phyloP scores from a whole-genome alignment of 805 yeast genomes.

The Kuraishia borneana region DNA sequence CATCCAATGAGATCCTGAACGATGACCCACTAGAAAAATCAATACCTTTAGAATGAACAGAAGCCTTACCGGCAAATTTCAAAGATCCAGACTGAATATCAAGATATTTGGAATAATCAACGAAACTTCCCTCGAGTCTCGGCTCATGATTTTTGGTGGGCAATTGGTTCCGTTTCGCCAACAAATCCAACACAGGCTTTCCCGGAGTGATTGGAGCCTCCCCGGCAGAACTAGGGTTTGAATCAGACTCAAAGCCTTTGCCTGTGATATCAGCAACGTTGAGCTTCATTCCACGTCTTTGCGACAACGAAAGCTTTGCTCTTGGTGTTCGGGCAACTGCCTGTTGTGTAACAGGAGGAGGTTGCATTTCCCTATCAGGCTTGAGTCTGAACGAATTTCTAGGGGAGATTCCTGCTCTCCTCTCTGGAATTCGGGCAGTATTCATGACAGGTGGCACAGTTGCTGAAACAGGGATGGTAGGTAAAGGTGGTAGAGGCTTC shows the following conservation, averaged over 20 bases:
- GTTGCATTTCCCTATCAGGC: constrained; percentile 1
- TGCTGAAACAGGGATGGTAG: constrained; percentile 12
- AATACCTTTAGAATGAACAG: constrained; percentile 83
- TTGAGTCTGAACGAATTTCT: constrained; percentile 1
- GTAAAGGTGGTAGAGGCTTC: constrained; percentile 31
- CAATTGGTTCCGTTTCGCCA: constrained; percentile 10
- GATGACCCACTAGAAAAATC: constrained; percentile 84
- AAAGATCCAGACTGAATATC: constrained; percentile 89
- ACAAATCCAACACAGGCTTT: constrained; percentile 10
- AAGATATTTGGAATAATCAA: constrained; percentile 75
- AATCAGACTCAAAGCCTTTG: neutral
- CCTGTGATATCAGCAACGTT: constrained; percentile 17
- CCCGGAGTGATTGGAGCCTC: neutral
- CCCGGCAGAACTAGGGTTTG: neutral
- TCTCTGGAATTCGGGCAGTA: constrained; percentile 15
- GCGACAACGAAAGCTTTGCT: constrained; percentile 25
- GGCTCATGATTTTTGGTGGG: constrained; percentile 16
- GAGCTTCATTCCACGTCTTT: constrained; percentile 43
- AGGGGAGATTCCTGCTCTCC: constrained; percentile 21
- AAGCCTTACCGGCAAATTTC: constrained; percentile 88
- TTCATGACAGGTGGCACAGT: constrained; percentile 7
- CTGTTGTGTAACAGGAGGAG: constrained; percentile 5
- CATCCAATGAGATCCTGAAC: constrained; percentile 78
- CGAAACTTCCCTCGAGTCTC: constrained; percentile 53
- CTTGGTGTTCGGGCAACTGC: constrained; percentile 2